Percentiles rank a stretch among this genome's conserved stretches.
phyloP scores from a whole-genome alignment of 352 stramenopile genomes.

The Pythium aristosporum region DNA sequence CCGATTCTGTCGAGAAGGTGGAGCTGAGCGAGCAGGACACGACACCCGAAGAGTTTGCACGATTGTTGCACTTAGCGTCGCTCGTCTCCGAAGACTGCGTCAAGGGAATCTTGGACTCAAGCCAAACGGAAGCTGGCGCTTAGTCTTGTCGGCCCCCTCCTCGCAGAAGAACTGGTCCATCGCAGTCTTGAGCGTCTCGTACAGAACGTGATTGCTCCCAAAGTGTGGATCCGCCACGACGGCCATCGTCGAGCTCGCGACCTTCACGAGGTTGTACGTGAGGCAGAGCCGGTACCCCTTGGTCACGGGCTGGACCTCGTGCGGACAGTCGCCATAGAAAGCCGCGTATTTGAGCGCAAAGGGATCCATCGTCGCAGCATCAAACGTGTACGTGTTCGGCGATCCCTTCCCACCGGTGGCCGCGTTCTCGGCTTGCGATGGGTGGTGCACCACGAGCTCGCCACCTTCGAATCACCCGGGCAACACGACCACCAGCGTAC shows the following conservation, averaged over 20 bases:
- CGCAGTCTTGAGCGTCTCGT: constrained; percentile 6
- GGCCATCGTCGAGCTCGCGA: background rate
- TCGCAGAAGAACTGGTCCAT: constrained; percentile 13
- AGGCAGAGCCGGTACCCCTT: constrained; percentile 21
- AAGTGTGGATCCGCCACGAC: background rate
- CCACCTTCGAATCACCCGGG: constrained; percentile 26
- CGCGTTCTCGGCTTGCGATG: background rate
- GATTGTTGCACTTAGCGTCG: background rate
- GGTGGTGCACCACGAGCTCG: constrained; percentile 13
- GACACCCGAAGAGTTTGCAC: background rate
- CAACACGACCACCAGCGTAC: constrained; percentile 45
- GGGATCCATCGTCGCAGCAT: constrained; percentile 1
- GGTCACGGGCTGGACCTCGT: constrained; percentile 20
- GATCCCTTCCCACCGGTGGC: background rate
- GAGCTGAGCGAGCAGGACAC: background rate
- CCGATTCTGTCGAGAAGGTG: background rate
- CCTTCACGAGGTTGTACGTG: constrained; percentile 23
- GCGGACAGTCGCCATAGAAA: constrained; percentile 25
- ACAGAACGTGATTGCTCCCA: constrained; percentile 2
- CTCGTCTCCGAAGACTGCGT: background rate
- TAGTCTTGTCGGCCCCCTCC: constrained; percentile 1
- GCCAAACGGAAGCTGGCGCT: background rate
- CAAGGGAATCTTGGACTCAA: background rate
- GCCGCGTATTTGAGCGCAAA: constrained; percentile 24
- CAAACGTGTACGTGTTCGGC: constrained; percentile 1